A percentile compares a stretch with the other conserved stretches of the same genome.
phyloP scores from a whole-genome alignment of 2,329 filamentous ascomycete species.

The Pyricularia sp. region DNA sequence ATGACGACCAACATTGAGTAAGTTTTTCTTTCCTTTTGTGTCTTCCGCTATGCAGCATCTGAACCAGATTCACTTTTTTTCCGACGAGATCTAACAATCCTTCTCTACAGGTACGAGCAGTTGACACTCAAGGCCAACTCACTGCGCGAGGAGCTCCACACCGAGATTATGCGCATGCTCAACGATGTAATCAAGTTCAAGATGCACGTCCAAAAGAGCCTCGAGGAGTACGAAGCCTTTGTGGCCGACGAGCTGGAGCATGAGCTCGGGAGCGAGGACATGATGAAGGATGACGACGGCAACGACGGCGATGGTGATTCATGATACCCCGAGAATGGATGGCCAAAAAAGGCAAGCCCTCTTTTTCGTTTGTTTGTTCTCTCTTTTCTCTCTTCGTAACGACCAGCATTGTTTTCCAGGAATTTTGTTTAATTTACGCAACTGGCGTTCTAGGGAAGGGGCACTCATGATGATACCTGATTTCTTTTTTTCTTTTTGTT shows the following conservation, averaged over 20 bases:
- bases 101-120: constrained; percentile 66
- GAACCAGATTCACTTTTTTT: neutral
- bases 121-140: constrained; percentile 74
- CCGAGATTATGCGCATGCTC: constrained; percentile 88
- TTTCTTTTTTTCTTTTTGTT: neutral
- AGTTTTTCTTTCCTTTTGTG: constrained; percentile 24
- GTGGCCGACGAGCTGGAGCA: constrained; percentile 89
- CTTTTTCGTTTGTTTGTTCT: neutral
- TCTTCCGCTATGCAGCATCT: neutral
- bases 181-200: constrained; percentile 99
- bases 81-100: neutral
- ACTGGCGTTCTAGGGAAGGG: neutral
- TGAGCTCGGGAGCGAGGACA: constrained; percentile 60
- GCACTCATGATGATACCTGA: neutral
- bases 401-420: neutral
- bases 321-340: constrained; percentile 41
- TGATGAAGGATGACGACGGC: constrained; percentile 22
- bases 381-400: neutral
- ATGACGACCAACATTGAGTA: constrained; percentile 96
- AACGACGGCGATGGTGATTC: neutral
- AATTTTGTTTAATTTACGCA: neutral
- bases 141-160: constrained; percentile 94
- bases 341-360: constrained; percentile 12
- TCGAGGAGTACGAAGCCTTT: constrained; percentile 92
- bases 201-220: constrained; percentile 83